phyloP scores from a whole-genome alignment of 345 rosid genomes.

The Lagerstroemia speciosa region DNA sequence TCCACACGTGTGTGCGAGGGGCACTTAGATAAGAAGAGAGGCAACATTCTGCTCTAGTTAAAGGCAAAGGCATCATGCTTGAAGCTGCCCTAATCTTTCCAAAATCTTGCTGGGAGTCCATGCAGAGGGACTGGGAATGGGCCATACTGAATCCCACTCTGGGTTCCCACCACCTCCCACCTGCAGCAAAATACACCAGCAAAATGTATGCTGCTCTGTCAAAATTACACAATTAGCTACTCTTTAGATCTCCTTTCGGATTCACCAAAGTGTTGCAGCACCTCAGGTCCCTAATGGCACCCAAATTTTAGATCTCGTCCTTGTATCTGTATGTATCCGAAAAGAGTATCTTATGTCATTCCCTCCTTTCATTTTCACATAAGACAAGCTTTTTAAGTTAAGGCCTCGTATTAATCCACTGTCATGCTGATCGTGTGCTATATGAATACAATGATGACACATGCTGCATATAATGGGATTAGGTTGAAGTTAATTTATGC shows the following conservation, averaged over 20 bases:
- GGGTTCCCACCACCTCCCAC: conserved; percentile 64
- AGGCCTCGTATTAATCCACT: too few relatives aligned
- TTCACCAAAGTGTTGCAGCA: not conserved
- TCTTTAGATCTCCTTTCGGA: not conserved
- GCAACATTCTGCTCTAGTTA: too few relatives aligned
- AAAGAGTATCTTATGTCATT: too few relatives aligned
- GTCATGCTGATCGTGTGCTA: too few relatives aligned
- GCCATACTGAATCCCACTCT: conserved; percentile 57
- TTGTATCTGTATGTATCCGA: too few relatives aligned
- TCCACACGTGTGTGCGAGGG: too few relatives aligned
- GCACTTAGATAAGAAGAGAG: too few relatives aligned
- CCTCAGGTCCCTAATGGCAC: not conserved
- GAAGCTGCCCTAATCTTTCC: conserved; percentile 22
- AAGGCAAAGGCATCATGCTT: conserved; percentile 5
- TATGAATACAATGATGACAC: too few relatives aligned
- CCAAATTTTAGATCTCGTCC: not conserved
- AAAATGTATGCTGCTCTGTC: not conserved
- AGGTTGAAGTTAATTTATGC: too few relatives aligned
- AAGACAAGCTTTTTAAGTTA: too few relatives aligned
- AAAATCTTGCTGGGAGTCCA: conserved; percentile 71
- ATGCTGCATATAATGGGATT: too few relatives aligned
- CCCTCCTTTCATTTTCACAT: not conserved
- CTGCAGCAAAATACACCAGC: conserved; percentile 33
- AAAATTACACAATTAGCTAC: not conserved
- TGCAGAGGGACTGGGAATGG: conserved; percentile 82